Percentiles rank a stretch among this genome's conserved stretches.
Evolutionary conservation across 1,284 basidiomycete species (phyloP).

Genomic region (Tremellales sp.): DNA sequence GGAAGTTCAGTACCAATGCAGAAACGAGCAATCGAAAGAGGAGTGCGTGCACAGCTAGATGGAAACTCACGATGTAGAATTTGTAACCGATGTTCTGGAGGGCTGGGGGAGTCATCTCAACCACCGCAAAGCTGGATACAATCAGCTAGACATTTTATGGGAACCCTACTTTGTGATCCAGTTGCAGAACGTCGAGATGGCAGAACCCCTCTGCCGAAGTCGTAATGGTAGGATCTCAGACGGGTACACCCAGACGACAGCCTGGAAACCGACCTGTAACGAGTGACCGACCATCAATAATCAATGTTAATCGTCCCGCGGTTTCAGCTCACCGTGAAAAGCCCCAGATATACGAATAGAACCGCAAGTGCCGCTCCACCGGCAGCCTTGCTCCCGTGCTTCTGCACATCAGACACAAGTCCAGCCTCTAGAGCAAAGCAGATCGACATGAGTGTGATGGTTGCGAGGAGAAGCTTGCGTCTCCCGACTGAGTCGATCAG

Average conservation of each 20-base stretch:
- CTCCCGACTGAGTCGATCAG: conserved; percentile 41
- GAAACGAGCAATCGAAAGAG: too few species aligned
- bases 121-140: conserved; percentile 32
- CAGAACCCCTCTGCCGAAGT: conserved; percentile 35
- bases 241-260: conserved; percentile 40
- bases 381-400: conserved; percentile 16
- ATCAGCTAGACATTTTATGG: conserved; percentile 5
- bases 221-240: conserved; percentile 36
- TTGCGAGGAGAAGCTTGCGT: conserved; percentile 33
- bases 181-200: conserved; percentile 39
- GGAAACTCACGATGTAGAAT: conserved; percentile 36
- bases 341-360: conserved; percentile 37
- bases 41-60: too few species aligned
- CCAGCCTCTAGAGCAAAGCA: conserved; percentile 37
- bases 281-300: too few species aligned
- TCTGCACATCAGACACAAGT: conserved; percentile 28
- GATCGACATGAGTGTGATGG: conserved; percentile 33
- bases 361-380: conserved; percentile 31
- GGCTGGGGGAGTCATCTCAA: conserved; percentile 26
- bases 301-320: neutral
- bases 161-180: too few species aligned
- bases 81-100: conserved; percentile 35
- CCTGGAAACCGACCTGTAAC: conserved; percentile 33
- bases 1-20: too few species aligned
- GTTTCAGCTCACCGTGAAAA: conserved; percentile 29